Evolutionary conservation across 805 yeast species (phyloP).

Genomic region (Schizosaccharomyces japonicus): DNA sequence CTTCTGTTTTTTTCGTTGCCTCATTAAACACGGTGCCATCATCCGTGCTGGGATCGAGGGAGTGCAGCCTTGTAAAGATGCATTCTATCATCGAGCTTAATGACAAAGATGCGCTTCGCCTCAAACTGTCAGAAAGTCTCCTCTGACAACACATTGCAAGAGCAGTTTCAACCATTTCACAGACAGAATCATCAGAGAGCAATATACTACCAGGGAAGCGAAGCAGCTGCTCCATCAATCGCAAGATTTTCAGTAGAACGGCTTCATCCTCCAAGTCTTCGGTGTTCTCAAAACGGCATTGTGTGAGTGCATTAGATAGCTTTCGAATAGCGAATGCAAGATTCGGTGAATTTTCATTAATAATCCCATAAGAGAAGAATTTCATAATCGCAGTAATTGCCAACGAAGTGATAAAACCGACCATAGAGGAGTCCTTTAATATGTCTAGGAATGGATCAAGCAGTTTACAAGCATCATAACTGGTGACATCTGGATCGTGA

Average conservation of each 20-base stretch:
- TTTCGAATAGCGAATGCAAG: slow-evolving; percentile 36
- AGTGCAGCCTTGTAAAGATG: slow-evolving; percentile 36
- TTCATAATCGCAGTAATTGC: slow-evolving; percentile 57
- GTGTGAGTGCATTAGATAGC: slow-evolving; percentile 55
- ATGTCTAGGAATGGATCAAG: slow-evolving; percentile 71
- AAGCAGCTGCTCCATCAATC: slow-evolving; percentile 44
- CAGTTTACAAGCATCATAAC: slow-evolving; percentile 46
- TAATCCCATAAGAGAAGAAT: slow-evolving; percentile 44
- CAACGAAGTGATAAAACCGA: slow-evolving; percentile 64
- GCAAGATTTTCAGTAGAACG: slow-evolving; percentile 58
- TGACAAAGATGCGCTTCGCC: slow-evolving; percentile 73
- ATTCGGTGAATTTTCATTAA: slow-evolving; percentile 31
- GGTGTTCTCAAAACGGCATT: slow-evolving; percentile 85
- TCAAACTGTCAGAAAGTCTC: slow-evolving; percentile 66
- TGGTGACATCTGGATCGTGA: slow-evolving; percentile 25
- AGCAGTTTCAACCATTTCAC: slow-evolving; percentile 78
- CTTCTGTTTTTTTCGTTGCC: slow-evolving; percentile 4
- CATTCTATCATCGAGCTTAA: slow-evolving; percentile 44
- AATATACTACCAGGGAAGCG: slow-evolving; percentile 37
- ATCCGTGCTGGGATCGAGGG: slow-evolving; percentile 20
- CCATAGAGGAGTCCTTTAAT: slow-evolving; percentile 59
- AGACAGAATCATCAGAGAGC: slow-evolving; percentile 60
- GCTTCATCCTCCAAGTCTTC: slow-evolving; percentile 85
- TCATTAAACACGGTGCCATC: slow-evolving; percentile 3
- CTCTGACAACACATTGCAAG: slow-evolving; percentile 79